Conservation (phyloP, 306 rosid genomes). For the Elaeagnus macrophylla region DNA sequence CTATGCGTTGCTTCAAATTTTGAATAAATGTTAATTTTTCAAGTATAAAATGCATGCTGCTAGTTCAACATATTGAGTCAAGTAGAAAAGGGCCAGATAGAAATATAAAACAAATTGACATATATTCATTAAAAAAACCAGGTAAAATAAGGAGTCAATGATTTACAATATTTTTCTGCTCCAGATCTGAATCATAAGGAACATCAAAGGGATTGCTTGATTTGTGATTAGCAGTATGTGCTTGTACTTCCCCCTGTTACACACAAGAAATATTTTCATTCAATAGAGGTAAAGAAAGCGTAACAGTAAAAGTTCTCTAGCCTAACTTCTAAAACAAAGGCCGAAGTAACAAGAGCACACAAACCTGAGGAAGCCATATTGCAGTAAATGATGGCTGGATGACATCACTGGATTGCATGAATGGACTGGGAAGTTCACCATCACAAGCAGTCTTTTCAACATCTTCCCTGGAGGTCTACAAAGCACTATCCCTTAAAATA, state of each 20-base stretch:
- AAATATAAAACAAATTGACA: no score
- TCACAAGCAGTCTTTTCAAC: slow-evolving; percentile 17
- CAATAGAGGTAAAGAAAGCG: neutral
- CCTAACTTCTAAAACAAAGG: slow-evolving; percentile 17
- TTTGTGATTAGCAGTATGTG: slow-evolving; percentile 25
- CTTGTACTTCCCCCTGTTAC: slow-evolving; percentile 43
- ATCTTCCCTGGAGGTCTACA: slow-evolving; percentile 29
- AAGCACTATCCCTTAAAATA: slow-evolving; percentile 13
- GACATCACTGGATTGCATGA: slow-evolving; percentile 16
- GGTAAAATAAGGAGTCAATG: neutral
- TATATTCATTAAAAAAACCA: no score
- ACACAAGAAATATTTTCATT: slow-evolving; percentile 16
- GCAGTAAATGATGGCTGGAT: slow-evolving; percentile 24
- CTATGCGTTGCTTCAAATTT: no score
- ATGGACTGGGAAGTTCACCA: slow-evolving; percentile 24
- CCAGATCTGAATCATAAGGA: slow-evolving; percentile 42
- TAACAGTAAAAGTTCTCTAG: slow-evolving; percentile 1
- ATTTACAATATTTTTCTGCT: slow-evolving; percentile 46
- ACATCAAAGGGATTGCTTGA: slow-evolving; percentile 65
- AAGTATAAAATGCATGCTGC: no score
- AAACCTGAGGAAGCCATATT: slow-evolving; percentile 32
- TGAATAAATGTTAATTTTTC: no score
- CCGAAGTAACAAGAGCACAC: slow-evolving; percentile 24
- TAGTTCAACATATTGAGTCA: no score
- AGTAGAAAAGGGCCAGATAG: no score